Evolutionary conservation across 2,329 filamentous ascomycete genomes (phyloP).

Genomic region (Neoascochyta sp.): DNA sequence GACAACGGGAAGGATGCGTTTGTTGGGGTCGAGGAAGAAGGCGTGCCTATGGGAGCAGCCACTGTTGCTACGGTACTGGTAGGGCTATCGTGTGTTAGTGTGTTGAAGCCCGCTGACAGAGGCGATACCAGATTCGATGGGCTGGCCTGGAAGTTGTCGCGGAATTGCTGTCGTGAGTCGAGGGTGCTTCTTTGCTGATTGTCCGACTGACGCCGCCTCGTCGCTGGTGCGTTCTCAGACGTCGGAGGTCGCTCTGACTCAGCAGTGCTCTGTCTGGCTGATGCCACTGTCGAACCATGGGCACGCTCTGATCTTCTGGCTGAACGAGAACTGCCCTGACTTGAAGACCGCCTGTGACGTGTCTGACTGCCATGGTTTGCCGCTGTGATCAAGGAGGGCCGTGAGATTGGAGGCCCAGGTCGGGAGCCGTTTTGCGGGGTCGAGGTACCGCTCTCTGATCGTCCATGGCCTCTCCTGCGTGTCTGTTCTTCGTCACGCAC

Average conservation of each 20-base stretch:
- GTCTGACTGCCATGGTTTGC: conserved; percentile 29
- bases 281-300: conserved; percentile 19
- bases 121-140: conserved; percentile 31
- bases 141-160: conserved; percentile 24
- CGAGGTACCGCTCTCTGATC: conserved; percentile 35
- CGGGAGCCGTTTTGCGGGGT: conserved; percentile 32
- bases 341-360: conserved; percentile 45
- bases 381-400: conserved; percentile 47
- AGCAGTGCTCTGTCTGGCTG: conserved; percentile 49
- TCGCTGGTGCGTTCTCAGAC: conserved; percentile 15
- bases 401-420: conserved; percentile 46
- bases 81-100: conserved; percentile 23
- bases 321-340: conserved; percentile 45
- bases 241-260: conserved; percentile 47
- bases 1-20: conserved; percentile 15
- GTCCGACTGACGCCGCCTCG: conserved; percentile 39
- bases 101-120: conserved; percentile 24
- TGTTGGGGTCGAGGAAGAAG: conserved; percentile 15
- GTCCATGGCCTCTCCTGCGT: conserved; percentile 30
- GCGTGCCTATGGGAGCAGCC: conserved; percentile 16
- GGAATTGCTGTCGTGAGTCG: conserved; percentile 36
- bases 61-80: conserved; percentile 25
- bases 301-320: conserved; percentile 32
- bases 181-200: conserved; percentile 45
- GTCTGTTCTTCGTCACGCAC: conserved; percentile 28